Conservation (phyloP, 352 stramenopile species). For the Elongisporangium undulatum region DNA sequence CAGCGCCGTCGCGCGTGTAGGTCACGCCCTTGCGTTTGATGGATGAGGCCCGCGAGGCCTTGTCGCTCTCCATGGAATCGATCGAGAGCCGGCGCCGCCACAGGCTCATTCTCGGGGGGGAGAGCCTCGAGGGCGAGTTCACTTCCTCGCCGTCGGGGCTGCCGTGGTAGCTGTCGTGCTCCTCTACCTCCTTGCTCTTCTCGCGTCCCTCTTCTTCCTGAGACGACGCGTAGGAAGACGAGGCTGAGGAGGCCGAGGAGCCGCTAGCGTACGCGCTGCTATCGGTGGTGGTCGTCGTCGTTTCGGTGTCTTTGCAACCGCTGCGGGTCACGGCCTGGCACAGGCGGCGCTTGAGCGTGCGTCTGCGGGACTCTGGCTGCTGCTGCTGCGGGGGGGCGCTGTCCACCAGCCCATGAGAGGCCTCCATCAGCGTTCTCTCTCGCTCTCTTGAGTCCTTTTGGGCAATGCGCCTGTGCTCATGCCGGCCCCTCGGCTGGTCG, state of each 20-base stretch:
- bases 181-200: not conserved
- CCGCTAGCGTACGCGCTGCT: not conserved
- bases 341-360: not conserved
- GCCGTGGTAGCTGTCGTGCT: not conserved
- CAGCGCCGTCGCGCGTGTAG: conserved; percentile 51
- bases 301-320: not conserved
- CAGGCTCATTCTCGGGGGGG: conserved; percentile 13
- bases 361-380: not conserved
- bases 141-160: not conserved
- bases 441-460: not conserved
- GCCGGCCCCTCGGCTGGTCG: not conserved
- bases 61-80: conserved; percentile 19
- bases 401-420: not conserved
- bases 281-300: not conserved
- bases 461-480: not conserved
- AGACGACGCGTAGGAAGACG: not conserved
- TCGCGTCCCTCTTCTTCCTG: not conserved
- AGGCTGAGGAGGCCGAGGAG: not conserved
- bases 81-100: conserved; percentile 4
- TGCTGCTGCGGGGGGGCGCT: not conserved
- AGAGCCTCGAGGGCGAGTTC: conserved; percentile 12
- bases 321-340: not conserved
- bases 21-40: conserved; percentile 68
- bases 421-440: not conserved
- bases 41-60: conserved; percentile 28